Conservation (phyloP, 208 protist species). For the Blastocrithidia nonstop region DNA sequence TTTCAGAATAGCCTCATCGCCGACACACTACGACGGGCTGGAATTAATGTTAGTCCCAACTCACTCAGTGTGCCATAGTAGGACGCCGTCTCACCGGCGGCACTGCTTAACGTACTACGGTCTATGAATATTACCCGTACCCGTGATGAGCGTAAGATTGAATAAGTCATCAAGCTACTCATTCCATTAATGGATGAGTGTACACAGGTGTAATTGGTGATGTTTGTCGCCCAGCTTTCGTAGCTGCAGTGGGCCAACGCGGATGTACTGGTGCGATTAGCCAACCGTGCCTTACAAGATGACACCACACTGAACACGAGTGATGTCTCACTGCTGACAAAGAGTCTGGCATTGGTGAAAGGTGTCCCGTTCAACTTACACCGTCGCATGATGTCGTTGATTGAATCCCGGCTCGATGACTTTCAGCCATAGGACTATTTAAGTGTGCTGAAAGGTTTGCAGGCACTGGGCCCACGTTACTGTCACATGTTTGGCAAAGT, state of each 20-base stretch:
- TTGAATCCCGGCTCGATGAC: slow-evolving; percentile 25
- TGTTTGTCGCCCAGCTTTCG: slow-evolving; percentile 42
- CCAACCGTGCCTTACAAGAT: slow-evolving; percentile 32
- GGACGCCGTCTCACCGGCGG: slow-evolving; percentile 58
- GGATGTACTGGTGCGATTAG: slow-evolving; percentile 37
- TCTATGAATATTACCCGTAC: slow-evolving; percentile 55
- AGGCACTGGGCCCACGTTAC: slow-evolving; percentile 29
- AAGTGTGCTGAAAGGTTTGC: slow-evolving; percentile 21
- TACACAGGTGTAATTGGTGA: slow-evolving; percentile 37
- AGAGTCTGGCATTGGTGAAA: slow-evolving; percentile 20
- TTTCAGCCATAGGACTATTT: slow-evolving; percentile 74
- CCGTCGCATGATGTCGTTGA: slow-evolving; percentile 18
- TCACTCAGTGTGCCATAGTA: slow-evolving; percentile 12
- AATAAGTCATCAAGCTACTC: slow-evolving; percentile 28
- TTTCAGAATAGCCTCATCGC: slow-evolving; percentile 65
- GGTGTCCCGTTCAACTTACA: slow-evolving; percentile 41
- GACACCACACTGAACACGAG: slow-evolving; percentile 8
- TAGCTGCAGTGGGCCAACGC: slow-evolving; percentile 37
- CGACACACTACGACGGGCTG: slow-evolving; percentile 57
- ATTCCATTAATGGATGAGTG: slow-evolving; percentile 59
- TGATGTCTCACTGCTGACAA: slow-evolving; percentile 32
- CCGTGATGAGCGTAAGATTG: slow-evolving; percentile 63
- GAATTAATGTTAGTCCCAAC: slow-evolving; percentile 15
- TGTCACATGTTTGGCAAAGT: slow-evolving; percentile 31
- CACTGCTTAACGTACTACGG: slow-evolving; percentile 47